phyloP scores from a whole-genome alignment of 345 rosid genomes.

The Salix udensis region DNA sequence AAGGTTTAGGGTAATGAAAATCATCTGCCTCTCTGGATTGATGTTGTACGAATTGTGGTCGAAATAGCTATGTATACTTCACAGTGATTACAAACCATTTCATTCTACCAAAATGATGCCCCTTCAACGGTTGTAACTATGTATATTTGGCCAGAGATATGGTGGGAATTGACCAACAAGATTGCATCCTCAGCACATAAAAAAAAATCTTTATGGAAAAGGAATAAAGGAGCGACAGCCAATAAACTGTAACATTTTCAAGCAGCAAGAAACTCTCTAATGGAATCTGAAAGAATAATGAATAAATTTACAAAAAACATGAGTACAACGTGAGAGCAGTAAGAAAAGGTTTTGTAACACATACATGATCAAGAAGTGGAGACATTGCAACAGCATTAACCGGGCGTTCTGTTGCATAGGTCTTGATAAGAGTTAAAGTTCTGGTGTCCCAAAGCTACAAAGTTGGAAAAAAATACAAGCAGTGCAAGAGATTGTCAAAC shows the following conservation, averaged over 20 bases:
- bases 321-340: background rate
- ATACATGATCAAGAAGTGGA: conserved; percentile 90
- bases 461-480: conserved; percentile 14
- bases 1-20: background rate
- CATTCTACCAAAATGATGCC: background rate
- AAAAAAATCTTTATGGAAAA: background rate
- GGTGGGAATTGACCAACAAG: background rate
- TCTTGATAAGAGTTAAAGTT: conserved; percentile 81
- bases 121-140: background rate
- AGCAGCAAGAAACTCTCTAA: background rate
- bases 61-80: background rate
- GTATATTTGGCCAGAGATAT: background rate
- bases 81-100: background rate
- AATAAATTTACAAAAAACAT: background rate
- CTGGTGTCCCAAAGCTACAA: conserved; percentile 88
- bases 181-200: background rate
- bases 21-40: background rate
- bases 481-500: conserved; percentile 11
- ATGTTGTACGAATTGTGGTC: background rate
- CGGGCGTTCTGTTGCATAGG: conserved; percentile 78
- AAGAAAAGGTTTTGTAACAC: conserved; percentile 15
- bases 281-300: background rate
- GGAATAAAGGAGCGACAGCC: background rate
- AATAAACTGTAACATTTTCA: background rate
- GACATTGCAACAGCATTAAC: conserved; percentile 98